Base-by-base conservation (phyloP, 2,329 filamentous ascomycete species). In the Fusarium aywerte region DNA sequence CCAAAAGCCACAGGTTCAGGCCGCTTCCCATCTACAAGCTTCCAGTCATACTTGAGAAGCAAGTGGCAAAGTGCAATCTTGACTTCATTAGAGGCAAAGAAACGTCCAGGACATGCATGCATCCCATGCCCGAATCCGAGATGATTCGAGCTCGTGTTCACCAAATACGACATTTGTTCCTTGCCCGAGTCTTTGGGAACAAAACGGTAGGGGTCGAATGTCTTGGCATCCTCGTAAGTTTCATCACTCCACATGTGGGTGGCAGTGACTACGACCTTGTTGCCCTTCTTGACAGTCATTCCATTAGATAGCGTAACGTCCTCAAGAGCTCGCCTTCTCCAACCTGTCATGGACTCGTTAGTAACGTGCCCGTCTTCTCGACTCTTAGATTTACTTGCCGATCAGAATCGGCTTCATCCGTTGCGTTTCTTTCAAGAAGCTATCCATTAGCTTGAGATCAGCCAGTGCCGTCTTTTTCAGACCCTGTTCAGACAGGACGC, bases 121-220 rank as follows among this genome's bases (percentile, higher is more conserved):
- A 81, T 74, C 1, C 86, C 85, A 52, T 86, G 82, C 0, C 86
- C 85, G 68, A 88, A 88, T 0, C 80, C 76, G 15, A 86, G 67
- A 16, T 84, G 81, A 5, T 78, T 72, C 4, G 81, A 73, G n/a
- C 79, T 80, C 1, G 85, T 86, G 7, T 81, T 82, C 4, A 85
- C 82, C 71, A 87, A 79, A 64, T 80, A 81, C 3, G 58, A 50
- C 15, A 44, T 40, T 18, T 67, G 60, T 5, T 70, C 69, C 1
- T 72, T 68, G n/a, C n/a, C n/a, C n/a, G n/a, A n/a, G 18, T 74
- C 75, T 33, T 83, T 76, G 20, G 78, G 72, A 3, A 78, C 78
- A 35, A 81, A 86, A 0, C 84, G 79, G 58, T 82, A 82, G 0
- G 82, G 77, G 27, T 85, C 79, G 55, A 81, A 86, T 4, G 53